Base-by-base conservation (phyloP, 202 grass and related monocot genomes). In the Cymbopogon flexuosus region DNA sequence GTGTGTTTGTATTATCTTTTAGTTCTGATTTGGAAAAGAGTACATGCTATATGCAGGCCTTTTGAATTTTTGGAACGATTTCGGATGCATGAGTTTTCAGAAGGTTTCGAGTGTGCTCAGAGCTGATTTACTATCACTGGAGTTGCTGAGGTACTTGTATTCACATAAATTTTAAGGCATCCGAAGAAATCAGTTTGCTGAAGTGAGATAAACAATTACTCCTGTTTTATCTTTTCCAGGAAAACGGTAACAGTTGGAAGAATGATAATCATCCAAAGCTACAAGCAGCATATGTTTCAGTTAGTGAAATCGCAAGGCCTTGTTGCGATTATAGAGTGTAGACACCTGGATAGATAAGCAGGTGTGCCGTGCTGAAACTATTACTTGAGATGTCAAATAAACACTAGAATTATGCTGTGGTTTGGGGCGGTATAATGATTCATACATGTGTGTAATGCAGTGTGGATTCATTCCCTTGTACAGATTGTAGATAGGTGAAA, bases 61-160 rank as follows among this genome's bases (percentile, higher is more conserved):
- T 88, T 85, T 1, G 87, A 95, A 62, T 78, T 93, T 60, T 82
- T 96, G 73, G 96, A 99, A 84, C 79, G 74, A 46, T 89, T 96
- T 72, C 86, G 80, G 83, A 93, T 85, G 90, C 90, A 91, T 54
- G 96, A 99, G 75, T 96, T 99, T 72, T 69, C 90, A 21, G 92
- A 99, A 87, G 87, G 89, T 86, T 91, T 96, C 39, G 96, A 93
- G 59, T 96, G 96, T 84, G 86, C 88, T 6, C 96, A 99, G 91
- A 96, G 88, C 62, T 99, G 80, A 98, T 85, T 40, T 84, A 33
- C 47, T 82, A 14, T 76, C 16, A 18, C 47, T 79, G 19, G 61
- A 62, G 59, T 41, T 65, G 41, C 61, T 72, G 68, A 87, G 81
- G 85, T 82, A 85, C 27, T 43, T 14, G 34, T 65, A 29, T 83